These are phyloP conservation scores for sunflower (Helianthus annuus) DNA, from an alignment of 129 eudicot species.

Conservation along the genomic window DNA sequence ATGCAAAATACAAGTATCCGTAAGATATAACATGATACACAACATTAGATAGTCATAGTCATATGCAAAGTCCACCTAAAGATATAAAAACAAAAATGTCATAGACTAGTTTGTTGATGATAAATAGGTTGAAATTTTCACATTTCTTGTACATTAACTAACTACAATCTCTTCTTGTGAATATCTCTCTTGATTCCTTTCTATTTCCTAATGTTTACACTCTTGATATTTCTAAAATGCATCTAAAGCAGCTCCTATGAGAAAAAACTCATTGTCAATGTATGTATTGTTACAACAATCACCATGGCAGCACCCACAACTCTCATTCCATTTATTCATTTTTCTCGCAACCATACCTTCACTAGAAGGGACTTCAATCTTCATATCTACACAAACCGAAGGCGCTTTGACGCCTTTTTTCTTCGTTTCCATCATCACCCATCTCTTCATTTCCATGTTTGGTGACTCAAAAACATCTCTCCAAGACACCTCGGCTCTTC, in stretches of 20 bases:
- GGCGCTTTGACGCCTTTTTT: conserved; percentile 46
- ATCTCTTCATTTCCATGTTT: conserved; percentile 46
- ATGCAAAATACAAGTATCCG: no score
- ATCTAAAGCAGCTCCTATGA: conserved; percentile 49
- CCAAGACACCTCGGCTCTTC: conserved; percentile 61
- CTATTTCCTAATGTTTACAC: background rate
- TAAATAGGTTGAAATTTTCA: background rate
- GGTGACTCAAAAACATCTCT: conserved; percentile 45
- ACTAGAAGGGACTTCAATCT: conserved; percentile 28
- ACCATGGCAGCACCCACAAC: conserved; percentile 25
- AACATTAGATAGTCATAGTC: no score
- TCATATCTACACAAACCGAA: conserved; percentile 42
- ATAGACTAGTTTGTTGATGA: background rate
- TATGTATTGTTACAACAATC: conserved; percentile 38
- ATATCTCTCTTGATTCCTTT: conserved; percentile 1
- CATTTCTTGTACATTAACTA: background rate
- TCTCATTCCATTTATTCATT: conserved; percentile 26
- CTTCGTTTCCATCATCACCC: conserved; percentile 50
- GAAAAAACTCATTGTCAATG: conserved; percentile 34
- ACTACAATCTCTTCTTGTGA: background rate
- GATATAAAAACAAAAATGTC: background rate
- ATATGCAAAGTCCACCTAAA: no score
- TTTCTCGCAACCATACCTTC: conserved; percentile 24
- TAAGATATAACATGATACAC: no score
- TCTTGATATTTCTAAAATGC: conserved; percentile 18